These are phyloP conservation scores for Pyrrhoderma noxium DNA, from an alignment of 1,284 basidiomycete genomes.

Conservation along the genomic window DNA sequence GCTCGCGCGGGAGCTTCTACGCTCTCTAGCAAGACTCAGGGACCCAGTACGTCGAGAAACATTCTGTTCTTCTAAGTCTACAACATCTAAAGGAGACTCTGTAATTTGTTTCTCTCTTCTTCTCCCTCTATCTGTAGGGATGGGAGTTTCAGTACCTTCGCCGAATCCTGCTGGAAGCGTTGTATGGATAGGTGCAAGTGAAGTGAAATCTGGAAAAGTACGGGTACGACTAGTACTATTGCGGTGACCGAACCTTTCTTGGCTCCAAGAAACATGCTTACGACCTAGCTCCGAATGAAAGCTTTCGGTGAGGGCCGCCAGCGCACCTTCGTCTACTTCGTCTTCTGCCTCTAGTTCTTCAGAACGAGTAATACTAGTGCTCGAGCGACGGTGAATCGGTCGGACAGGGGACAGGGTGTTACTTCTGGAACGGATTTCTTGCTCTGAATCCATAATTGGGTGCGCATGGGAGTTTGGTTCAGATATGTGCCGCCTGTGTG, in stretches of 20 bases:
- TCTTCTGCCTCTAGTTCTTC: constrained; percentile 36
- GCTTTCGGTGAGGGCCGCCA: constrained; percentile 55
- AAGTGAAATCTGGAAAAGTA: constrained; percentile 1
- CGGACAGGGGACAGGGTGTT: neutral
- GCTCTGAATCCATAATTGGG: constrained; percentile 55
- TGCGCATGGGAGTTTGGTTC: constrained; percentile 55
- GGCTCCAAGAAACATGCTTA: constrained; percentile 62
- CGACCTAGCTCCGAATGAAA: constrained; percentile 61
- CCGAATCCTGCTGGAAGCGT: neutral
- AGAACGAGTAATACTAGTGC: constrained; percentile 14
- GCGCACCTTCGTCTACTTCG: constrained; percentile 43
- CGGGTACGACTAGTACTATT: constrained; percentile 16
- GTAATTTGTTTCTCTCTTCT: neutral
- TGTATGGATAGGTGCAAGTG: constrained; percentile 7
- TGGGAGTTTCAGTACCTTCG: neutral
- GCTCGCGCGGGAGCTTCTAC: constrained; percentile 50
- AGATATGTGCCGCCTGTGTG: constrained; percentile 49
- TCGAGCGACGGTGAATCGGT: constrained; percentile 18
- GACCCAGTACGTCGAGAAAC: constrained; percentile 22
- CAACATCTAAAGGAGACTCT: constrained; percentile 12
- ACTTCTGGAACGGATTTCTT: constrained; percentile 22
- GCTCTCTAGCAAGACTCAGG: constrained; percentile 23
- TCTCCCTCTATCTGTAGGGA: neutral
- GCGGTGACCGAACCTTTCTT: constrained; percentile 34
- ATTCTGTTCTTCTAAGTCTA: constrained; percentile 19